Evolutionary conservation across 2,329 filamentous ascomycete genomes (phyloP).

Genomic region (Epichloe uncinata): DNA sequence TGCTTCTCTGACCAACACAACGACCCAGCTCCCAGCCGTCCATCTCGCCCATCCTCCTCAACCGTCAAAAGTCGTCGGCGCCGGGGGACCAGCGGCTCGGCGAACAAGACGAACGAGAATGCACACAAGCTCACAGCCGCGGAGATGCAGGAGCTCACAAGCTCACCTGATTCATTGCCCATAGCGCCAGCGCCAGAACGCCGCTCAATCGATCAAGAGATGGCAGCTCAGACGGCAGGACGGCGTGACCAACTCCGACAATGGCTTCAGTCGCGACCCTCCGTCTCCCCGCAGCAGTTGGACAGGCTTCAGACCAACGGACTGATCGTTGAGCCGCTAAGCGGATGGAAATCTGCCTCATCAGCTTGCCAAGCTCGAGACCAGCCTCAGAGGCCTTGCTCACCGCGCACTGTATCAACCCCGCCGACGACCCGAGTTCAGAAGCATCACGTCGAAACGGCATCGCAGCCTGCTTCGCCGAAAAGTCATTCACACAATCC

Average conservation of each 20-base stretch:
- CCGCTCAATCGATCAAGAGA: constrained; percentile 19
- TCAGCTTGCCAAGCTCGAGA: constrained; percentile 9
- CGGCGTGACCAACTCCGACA: constrained; percentile 12
- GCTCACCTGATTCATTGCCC: constrained; percentile 44
- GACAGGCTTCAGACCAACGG: constrained; percentile 13
- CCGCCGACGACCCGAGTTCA: constrained; percentile 33
- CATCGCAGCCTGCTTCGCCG: constrained; percentile 18
- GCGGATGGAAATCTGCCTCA: not conserved
- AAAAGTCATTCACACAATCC: constrained; percentile 39
- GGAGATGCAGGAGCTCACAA: constrained; percentile 45
- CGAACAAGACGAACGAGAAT: constrained; percentile 24
- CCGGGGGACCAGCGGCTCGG: constrained; percentile 17
- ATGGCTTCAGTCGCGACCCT: not conserved
- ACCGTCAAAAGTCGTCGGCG: constrained; percentile 8
- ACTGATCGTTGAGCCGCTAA: constrained; percentile 12
- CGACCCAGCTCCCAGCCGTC: not conserved
- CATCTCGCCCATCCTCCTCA: not conserved
- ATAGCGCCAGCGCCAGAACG: constrained; percentile 28
- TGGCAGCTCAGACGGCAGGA: constrained; percentile 14
- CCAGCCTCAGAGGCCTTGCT: constrained; percentile 19
- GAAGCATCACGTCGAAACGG: constrained; percentile 9
- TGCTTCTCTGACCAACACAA: not conserved
- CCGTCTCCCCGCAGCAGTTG: not conserved
- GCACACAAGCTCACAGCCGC: constrained; percentile 42
- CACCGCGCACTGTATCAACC: constrained; percentile 35